These are phyloP conservation scores for Salix koriyanagi DNA, from an alignment of 345 rosid genomes.

Conservation along the genomic window DNA sequence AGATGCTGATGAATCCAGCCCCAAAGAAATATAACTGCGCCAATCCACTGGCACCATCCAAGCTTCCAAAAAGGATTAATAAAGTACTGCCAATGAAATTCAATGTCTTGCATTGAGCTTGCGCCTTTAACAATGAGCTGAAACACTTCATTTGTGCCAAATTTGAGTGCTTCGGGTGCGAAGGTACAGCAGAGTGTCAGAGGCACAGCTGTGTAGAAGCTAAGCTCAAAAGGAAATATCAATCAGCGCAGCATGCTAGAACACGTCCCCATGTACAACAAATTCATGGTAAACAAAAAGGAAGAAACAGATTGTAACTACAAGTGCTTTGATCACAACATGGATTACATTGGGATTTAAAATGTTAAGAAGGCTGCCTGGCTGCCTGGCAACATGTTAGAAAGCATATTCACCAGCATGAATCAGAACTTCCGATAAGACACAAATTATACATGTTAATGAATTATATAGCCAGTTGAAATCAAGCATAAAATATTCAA, in stretches of 20 bases:
- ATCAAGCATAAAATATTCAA: neutral
- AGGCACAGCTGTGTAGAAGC: conserved; percentile 58
- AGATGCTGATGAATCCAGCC: conserved; percentile 71
- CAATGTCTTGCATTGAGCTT: conserved; percentile 21
- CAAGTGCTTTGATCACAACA: neutral
- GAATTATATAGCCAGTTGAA: neutral
- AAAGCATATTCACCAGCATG: neutral
- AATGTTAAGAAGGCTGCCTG: neutral
- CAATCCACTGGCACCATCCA: conserved; percentile 57
- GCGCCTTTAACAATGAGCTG: conserved; percentile 46
- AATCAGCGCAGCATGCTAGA: neutral
- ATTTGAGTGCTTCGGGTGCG: conserved; percentile 41
- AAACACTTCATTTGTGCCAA: conserved; percentile 30
- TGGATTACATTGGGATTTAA: neutral
- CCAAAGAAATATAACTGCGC: conserved; percentile 55
- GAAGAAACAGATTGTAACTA: neutral
- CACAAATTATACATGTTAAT: too few relatives aligned
- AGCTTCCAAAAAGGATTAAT: conserved; percentile 44
- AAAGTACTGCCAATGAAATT: conserved; percentile 36
- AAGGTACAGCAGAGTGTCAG: conserved; percentile 52
- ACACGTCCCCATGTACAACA: neutral
- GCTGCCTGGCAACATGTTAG: neutral
- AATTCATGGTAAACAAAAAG: neutral
- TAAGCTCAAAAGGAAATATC: conserved; percentile 22
- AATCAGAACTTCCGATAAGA: neutral